Base-by-base conservation (phyloP, 129 eudicot genomes). In the Pseudognaphalium luteoalbum region DNA sequence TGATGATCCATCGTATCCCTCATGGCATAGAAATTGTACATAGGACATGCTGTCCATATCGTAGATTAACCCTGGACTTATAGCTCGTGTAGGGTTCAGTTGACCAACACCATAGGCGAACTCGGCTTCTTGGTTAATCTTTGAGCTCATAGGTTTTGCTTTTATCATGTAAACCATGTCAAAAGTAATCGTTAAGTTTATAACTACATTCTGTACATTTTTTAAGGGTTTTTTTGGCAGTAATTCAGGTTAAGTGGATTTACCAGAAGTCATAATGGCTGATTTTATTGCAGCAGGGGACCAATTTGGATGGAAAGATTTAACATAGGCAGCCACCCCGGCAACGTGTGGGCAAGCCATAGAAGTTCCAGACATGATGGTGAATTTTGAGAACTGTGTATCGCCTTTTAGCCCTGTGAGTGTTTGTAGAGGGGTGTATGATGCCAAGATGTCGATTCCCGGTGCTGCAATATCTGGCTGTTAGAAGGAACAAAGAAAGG, bases 381-480 rank as follows among this genome's bases (percentile, higher is more conserved):
- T 88, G 79, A 93, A 91, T 72, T 90, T 87, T 7, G 98, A 87
- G 68, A 61, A 79, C 41, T 78, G 96, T 6, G 86, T 87, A 64
- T 93, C 98, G 16, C 93, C 98, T 85, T 91, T 75, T 34, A 87
- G 62, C 10, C 98, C 98, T 0, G 97, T 93, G 47, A 93, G 84
- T 37, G 98, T 81, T 47, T 81, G 91, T 82, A 93, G 41, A 61
- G 91, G 97, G 59, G 93, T 91, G 82, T 87, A 93, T 19, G 98
- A 77, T 80, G 98, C 98, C 71, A 93, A 85, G 42, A 93, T 91
- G 84, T 93, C 97, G n/a, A 93, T 62, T 30, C 98, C 98, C 19
- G 98, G 98, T 64, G 98, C 98, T 39, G 93, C 80, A 37, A 93
- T 85, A 73, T 93, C 98, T 42, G 98, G 98, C 98, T 93, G 96